Percentiles rank a stretch among this genome's conserved stretches.
Conservation (phyloP, 2,329 filamentous ascomycete species). For the Graphilbum fragrans region DNA sequence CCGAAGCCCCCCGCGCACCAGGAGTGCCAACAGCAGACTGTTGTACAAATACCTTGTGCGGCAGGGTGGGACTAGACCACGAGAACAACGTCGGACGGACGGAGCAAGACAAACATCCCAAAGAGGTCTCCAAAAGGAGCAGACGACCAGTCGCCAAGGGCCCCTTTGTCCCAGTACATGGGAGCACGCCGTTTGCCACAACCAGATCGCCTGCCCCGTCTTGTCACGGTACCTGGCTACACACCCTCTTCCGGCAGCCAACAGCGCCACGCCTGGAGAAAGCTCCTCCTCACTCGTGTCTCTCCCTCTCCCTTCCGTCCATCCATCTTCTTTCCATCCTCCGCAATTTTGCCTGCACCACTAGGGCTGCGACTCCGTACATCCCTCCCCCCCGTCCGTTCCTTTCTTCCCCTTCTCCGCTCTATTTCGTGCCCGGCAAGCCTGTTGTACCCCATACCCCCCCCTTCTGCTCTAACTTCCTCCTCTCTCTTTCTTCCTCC, state of each 20-base stretch:
- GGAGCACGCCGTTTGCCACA: too few relatives aligned
- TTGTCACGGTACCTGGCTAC: background rate
- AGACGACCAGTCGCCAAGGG: too few relatives aligned
- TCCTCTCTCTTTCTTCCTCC: too few relatives aligned
- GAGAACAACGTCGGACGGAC: constrained; percentile 10
- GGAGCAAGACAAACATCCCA: constrained; percentile 1
- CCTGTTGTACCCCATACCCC: background rate
- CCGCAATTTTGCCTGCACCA: background rate
- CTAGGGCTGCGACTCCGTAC: background rate
- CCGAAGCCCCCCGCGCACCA: too few relatives aligned
- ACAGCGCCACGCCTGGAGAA: background rate
- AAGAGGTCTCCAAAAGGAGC: too few relatives aligned
- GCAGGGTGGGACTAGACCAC: constrained; percentile 1
- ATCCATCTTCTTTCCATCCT: background rate
- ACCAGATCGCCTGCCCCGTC: background rate
- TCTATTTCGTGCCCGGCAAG: too few relatives aligned
- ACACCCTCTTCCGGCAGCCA: background rate
- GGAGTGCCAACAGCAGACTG: too few relatives aligned
- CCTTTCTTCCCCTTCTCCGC: background rate
- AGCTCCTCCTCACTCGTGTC: background rate
- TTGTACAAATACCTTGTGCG: constrained; percentile 1
- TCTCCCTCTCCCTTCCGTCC: background rate
- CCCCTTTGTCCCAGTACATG: too few relatives aligned
- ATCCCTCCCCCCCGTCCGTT: background rate
- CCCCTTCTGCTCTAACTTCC: too few relatives aligned